Evolutionary conservation across 1,139 yeast species (phyloP), one percentile per base, ranked within the genome.

Genomic region (Geotrichum klebahnii): DNA sequence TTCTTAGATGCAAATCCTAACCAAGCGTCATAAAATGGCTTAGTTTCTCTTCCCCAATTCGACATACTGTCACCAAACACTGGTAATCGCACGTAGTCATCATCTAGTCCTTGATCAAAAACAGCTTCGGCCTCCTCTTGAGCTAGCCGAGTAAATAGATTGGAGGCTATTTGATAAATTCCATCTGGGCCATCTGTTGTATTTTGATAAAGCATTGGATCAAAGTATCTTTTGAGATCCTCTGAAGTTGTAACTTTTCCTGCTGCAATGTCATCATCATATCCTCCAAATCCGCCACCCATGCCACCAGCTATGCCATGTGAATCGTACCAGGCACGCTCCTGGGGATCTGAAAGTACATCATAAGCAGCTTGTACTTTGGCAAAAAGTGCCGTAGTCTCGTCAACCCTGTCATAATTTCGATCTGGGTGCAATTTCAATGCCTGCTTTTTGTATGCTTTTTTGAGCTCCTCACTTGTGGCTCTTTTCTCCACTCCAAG

Each of bases 351-450:
- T 10, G 87, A 79, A 16, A 92, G 70, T 1, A 90, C 88, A 64
- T 92, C 97, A 66, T 90, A 92, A 0, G 98, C 98, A 1, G 92
- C 81, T 62, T 95, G 78, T 2, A 92, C 83, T 54, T 81, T 77
- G 8, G 95, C 83, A 70, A 92, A 92, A 51, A 79, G 72, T 40
- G 76, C 79, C 0, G 96, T 89, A 2, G 97, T 95, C 53, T 81
- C 94, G 60, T 87, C 96, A 2, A 82, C 77, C 61, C 84, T 82
- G 57, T 60, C 60, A 50, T 48, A 61, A 66, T 94, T 94, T 68
- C 95, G 85, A 67, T 94, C 99, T 0, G 99, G 99, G 67, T 94
- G 99, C 54, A 89, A 77, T 65, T 83, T 84, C 42, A 94, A 76
- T 2, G 98, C 97, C 54, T 87, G 73, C 64, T 83, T 88, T 58